A percentile compares a stretch with the other conserved stretches of the same genome.
These are phyloP conservation scores for Tremellales sp. DNA, from an alignment of 1,284 basidiomycete species.

Conservation along the genomic window DNA sequence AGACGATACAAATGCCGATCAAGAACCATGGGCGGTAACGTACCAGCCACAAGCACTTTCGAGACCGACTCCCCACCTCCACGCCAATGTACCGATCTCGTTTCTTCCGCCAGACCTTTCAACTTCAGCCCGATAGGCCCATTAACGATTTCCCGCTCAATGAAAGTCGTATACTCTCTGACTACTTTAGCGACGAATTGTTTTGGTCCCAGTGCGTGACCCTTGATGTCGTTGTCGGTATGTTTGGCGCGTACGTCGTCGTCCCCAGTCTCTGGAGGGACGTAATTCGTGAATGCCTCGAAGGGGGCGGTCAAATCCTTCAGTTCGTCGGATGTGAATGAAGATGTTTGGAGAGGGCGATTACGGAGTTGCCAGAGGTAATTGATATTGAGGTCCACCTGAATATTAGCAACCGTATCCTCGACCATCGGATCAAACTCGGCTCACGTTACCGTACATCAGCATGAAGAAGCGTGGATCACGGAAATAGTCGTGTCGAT, in stretches of 20 bases:
- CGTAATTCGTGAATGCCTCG: background rate
- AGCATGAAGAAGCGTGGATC: slow-evolving; percentile 30
- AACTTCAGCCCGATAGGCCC: slow-evolving; percentile 32
- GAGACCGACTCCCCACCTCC: slow-evolving; percentile 9
- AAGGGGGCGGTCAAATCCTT: background rate
- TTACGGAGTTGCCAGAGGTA: slow-evolving; percentile 44
- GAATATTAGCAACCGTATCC: too few species aligned
- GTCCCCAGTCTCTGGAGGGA: slow-evolving; percentile 1
- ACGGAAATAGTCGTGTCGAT: slow-evolving; percentile 36
- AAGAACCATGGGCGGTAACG: slow-evolving; percentile 40
- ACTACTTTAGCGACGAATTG: slow-evolving; percentile 32
- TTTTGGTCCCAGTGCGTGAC: slow-evolving; percentile 40
- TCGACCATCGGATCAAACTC: background rate
- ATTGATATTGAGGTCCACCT: slow-evolving; percentile 47
- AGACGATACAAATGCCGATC: slow-evolving; percentile 36
- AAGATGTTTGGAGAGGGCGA: slow-evolving; percentile 28
- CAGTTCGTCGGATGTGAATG: slow-evolving; percentile 11
- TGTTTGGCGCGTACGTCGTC: slow-evolving; percentile 27
- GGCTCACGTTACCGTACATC: slow-evolving; percentile 41
- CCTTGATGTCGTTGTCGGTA: slow-evolving; percentile 31
- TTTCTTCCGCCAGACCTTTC: slow-evolving; percentile 1
- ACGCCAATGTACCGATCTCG: slow-evolving; percentile 1
- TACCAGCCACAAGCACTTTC: slow-evolving; percentile 34
- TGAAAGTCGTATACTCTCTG: slow-evolving; percentile 32
- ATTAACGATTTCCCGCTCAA: slow-evolving; percentile 39